phyloP scores from a whole-genome alignment of 2,329 filamentous ascomycete species.

The Ophiostoma pallidulum region DNA sequence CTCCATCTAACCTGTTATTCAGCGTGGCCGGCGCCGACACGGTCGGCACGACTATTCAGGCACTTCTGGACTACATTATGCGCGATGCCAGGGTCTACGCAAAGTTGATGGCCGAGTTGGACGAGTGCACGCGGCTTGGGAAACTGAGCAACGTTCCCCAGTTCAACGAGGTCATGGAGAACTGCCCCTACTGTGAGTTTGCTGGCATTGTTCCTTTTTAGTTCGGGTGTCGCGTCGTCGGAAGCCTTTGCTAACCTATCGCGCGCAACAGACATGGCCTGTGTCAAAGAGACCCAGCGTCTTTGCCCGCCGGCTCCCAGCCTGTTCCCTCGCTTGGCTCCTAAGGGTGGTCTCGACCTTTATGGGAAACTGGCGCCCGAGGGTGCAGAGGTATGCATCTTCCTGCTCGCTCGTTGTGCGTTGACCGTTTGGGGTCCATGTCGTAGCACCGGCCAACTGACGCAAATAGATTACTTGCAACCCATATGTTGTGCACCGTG shows the following conservation, averaged over 20 bases:
- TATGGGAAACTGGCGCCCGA: slow-evolving; percentile 33
- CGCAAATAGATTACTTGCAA: too few relatives aligned
- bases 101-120: slow-evolving; percentile 36
- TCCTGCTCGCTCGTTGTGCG: too few relatives aligned
- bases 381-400: slow-evolving; percentile 50
- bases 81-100: slow-evolving; percentile 33
- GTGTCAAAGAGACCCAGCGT: slow-evolving; percentile 31
- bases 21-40: slow-evolving; percentile 49
- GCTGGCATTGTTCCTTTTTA: too few relatives aligned
- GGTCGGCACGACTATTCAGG: slow-evolving; percentile 39
- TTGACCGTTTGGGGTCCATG: too few relatives aligned
- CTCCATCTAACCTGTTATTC: too few relatives aligned
- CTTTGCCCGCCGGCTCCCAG: slow-evolving; percentile 25
- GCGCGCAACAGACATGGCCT: too few relatives aligned
- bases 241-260: too few relatives aligned
- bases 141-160: slow-evolving; percentile 22
- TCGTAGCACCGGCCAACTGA: too few relatives aligned
- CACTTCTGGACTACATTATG: slow-evolving; percentile 37
- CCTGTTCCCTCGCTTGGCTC: slow-evolving; percentile 15
- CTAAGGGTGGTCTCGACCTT: slow-evolving; percentile 12
- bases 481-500: slow-evolving; percentile 51
- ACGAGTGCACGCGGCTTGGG: slow-evolving; percentile 18
- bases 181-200: slow-evolving; percentile 27
- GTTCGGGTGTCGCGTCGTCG: too few relatives aligned
- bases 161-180: slow-evolving; percentile 25